Evolutionary conservation across 441 rosid species (phyloP).

Genomic region (Erysimum cheiri): DNA sequence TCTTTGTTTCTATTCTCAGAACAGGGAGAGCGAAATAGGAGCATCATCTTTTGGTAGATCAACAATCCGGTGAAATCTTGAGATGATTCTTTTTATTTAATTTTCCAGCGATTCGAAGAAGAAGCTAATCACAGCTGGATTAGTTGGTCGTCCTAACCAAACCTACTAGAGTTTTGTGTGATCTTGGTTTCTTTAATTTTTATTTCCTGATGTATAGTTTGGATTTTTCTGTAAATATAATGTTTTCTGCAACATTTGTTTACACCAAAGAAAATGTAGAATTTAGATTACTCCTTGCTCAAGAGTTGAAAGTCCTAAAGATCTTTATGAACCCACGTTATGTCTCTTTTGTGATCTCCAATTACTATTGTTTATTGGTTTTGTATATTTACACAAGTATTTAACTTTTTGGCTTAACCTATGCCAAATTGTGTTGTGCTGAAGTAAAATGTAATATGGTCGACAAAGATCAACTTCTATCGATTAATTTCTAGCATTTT

Average conservation of each 20-base stretch:
- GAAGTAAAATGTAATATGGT: neutral
- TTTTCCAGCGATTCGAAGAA: neutral
- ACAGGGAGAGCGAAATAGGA: slow-evolving; percentile 83
- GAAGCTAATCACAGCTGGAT: slow-evolving; percentile 17
- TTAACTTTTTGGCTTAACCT: neutral
- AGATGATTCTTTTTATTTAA: neutral
- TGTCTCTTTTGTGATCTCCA: neutral
- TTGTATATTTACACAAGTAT: neutral
- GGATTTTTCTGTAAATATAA: slow-evolving; percentile 17
- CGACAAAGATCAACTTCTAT: neutral
- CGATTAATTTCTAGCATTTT: neutral
- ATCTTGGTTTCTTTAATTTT: neutral
- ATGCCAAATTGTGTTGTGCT: neutral
- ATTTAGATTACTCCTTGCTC: neutral
- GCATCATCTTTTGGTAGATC: slow-evolving; percentile 80
- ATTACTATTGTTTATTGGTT: neutral
- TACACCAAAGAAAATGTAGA: neutral
- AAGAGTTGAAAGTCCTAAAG: neutral
- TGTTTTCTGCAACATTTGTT: neutral
- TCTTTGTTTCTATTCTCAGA: slow-evolving; percentile 53
- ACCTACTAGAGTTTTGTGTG: slow-evolving; percentile 12
- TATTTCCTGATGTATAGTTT: slow-evolving; percentile 7
- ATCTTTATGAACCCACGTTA: neutral
- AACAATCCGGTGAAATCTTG: slow-evolving; percentile 61
- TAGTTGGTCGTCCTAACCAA: slow-evolving; percentile 27